These are phyloP conservation scores for Colletotrichum lindemuthianum DNA, from an alignment of 2,329 filamentous ascomycete genomes.

Conservation along the genomic window DNA sequence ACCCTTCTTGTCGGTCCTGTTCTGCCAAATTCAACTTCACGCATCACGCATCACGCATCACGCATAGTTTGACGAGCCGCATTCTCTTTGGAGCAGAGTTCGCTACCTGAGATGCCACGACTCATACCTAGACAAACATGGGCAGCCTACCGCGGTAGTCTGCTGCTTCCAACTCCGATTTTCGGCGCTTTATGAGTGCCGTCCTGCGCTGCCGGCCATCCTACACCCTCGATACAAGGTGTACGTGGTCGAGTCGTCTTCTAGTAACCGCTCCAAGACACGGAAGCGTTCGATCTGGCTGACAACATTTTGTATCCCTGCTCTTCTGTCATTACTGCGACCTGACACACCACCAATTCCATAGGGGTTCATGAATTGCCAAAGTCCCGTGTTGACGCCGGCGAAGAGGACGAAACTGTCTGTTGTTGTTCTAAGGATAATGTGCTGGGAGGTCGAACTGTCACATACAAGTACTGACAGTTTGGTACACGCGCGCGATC, in stretches of 20 bases:
- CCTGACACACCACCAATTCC: no score
- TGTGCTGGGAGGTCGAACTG: no score
- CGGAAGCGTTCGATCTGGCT: neutral
- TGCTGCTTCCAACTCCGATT: neutral
- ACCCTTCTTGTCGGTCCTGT: conserved; percentile 28
- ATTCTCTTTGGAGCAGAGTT: neutral
- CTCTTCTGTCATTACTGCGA: no score
- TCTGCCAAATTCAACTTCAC: conserved; percentile 5
- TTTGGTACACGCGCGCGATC: no score
- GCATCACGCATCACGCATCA: no score
- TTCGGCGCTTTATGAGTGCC: conserved; percentile 10
- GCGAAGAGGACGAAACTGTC: neutral
- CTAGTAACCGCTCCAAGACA: conserved; percentile 7
- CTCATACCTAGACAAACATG: neutral
- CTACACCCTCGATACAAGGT: conserved; percentile 18
- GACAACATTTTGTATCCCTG: neutral
- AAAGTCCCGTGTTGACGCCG: neutral
- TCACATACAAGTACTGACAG: no score
- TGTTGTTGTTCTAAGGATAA: no score
- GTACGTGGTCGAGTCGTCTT: conserved; percentile 25
- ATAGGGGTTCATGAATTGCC: no score
- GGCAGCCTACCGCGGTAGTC: no score
- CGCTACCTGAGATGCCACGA: neutral
- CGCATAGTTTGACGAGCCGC: conserved; percentile 17
- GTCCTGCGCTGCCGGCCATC: neutral